Conservation (phyloP, 768 basidiomycete species). For the Gautieria morchelliformis region DNA sequence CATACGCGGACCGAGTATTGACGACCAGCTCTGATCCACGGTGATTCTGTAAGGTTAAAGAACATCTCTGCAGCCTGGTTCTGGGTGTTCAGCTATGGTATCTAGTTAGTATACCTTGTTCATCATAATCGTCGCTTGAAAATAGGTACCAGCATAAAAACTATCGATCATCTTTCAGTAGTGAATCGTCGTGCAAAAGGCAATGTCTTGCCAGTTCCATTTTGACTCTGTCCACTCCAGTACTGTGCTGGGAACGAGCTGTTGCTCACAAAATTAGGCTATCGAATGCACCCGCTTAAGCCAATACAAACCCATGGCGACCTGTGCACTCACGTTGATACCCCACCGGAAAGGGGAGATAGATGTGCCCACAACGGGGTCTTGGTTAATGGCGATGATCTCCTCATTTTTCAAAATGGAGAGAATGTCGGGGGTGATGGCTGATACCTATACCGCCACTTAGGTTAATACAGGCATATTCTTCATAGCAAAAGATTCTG, state of each 20-base stretch:
- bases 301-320: not conserved
- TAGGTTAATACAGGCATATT: conserved; percentile 5
- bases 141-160: conserved; percentile 54
- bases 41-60: conserved; percentile 59
- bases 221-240: conserved; percentile 58
- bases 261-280: conserved; percentile 31
- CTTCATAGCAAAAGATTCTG: conserved; percentile 13
- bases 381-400: conserved; percentile 62
- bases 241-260: conserved; percentile 54
- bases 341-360: conserved; percentile 65
- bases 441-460: conserved; percentile 31
- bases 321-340: conserved; percentile 38
- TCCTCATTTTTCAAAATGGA: conserved; percentile 53
- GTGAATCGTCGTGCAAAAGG: not conserved
- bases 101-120: not conserved
- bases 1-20: conserved; percentile 57
- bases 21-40: conserved; percentile 59
- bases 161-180: conserved; percentile 3
- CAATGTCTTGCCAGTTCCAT: conserved; percentile 32
- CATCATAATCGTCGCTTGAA: not conserved
- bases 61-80: conserved; percentile 46
- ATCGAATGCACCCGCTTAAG: not conserved
- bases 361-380: conserved; percentile 48
- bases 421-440: conserved; percentile 39
- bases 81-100: conserved; percentile 45